phyloP scores from a whole-genome alignment of 2,329 filamentous ascomycete species.

The Alternaria conjuncta region DNA sequence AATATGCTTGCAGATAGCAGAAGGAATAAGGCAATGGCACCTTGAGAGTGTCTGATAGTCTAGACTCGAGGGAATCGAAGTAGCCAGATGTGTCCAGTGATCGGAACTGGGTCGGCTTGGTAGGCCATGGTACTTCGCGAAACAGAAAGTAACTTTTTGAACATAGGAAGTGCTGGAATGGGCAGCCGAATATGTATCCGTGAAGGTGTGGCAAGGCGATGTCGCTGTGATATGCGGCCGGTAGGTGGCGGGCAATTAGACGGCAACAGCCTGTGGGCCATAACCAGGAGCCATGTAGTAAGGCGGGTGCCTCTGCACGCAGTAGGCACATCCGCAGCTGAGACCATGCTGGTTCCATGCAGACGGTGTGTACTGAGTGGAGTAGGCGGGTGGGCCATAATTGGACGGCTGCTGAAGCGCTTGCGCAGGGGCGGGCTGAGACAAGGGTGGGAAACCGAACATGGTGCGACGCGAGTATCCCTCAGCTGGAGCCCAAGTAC shows the following conservation, averaged over 20 bases:
- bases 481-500: slow-evolving; percentile 56
- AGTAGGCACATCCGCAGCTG: slow-evolving; percentile 49
- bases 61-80: slow-evolving; percentile 26
- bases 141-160: slow-evolving; percentile 41
- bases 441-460: slow-evolving; percentile 49
- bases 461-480: slow-evolving; percentile 52
- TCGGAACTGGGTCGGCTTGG: slow-evolving; percentile 18
- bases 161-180: slow-evolving; percentile 42
- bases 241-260: slow-evolving; percentile 18
- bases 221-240: neutral
- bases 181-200: slow-evolving; percentile 36
- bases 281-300: slow-evolving; percentile 50
- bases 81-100: slow-evolving; percentile 27
- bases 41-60: slow-evolving; percentile 25
- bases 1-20: slow-evolving; percentile 46
- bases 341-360: slow-evolving; percentile 47
- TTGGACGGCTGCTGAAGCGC: slow-evolving; percentile 52
- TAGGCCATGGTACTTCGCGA: slow-evolving; percentile 17
- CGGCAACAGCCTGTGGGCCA: slow-evolving; percentile 48
- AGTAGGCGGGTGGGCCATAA: slow-evolving; percentile 44
- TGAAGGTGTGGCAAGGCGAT: slow-evolving; percentile 13
- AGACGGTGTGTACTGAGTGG: slow-evolving; percentile 44
- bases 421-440: slow-evolving; percentile 45
- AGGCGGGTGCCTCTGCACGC: slow-evolving; percentile 45
- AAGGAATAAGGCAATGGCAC: slow-evolving; percentile 35